Base-by-base conservation (phyloP, 257 asterid genomes). In the Solanum medicagineum region DNA sequence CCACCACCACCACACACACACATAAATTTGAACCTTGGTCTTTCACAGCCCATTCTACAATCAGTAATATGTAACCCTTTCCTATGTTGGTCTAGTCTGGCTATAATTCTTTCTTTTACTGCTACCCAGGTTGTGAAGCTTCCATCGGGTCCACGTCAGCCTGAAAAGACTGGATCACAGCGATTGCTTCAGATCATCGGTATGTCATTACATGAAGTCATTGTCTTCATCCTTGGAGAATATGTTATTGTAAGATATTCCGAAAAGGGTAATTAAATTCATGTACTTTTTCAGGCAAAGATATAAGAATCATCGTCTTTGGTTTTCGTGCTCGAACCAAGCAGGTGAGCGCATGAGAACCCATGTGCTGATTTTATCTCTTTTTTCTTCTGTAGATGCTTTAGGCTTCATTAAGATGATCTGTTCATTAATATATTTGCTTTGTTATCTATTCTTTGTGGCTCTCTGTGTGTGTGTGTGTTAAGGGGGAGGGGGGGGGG, bases 281-380 rank as follows among this genome's bases (percentile, higher is more conserved):
- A 65, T 68, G 13, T 13, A 11, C 47, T 5, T 65, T 88, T 90
- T 89, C 97, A 96, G 99, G 98, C 85, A 96, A 94, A 89, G 99
- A 96, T 90, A 93, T 96, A 98, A 93, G 99, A 88, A 93, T 92
- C 42, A 92, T 96, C 86, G 98, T 96, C 74, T 96, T 93, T 85
- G 97, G 98, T 57, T 96, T 96, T 92, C 97, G 95, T 81, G 95
- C 99, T 85, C 93, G 95, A 86, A 94, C 99, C 54, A 94, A 92
- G 91, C 98, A 95, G 99, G 99, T 94, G 36, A 86, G 90, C 85
- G 71, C 79, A 73, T 73, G 81, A 79, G 66, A 53, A 79, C 62
- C 89, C 88, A 80, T 85, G 87, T 68, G 59, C 82, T 13, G 65
- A 87, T 84, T 79, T 83, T 74, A 73, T 68, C 75, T 53, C 66